phyloP scores from a whole-genome alignment of 2,329 filamentous ascomycete species.

The Ciborinia camelliae region DNA sequence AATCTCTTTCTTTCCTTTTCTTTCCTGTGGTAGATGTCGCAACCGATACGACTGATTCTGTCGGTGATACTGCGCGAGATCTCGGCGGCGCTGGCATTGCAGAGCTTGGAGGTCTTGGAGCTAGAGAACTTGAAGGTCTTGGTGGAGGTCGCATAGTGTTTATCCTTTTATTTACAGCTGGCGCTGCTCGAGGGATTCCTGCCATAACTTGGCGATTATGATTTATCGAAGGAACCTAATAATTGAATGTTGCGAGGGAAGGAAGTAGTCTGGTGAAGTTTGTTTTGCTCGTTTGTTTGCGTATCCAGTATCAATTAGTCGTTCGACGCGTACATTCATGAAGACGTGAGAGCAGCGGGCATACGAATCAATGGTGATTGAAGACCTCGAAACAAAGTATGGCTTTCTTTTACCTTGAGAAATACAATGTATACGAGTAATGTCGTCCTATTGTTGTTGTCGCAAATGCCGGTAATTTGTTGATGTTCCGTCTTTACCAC shows the following conservation, averaged over 20 bases:
- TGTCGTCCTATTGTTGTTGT: background rate
- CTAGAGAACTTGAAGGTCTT: constrained; percentile 45
- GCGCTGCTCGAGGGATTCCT: constrained; percentile 49
- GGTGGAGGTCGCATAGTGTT: constrained; percentile 51
- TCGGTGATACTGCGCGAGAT: constrained; percentile 54
- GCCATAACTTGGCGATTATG: constrained; percentile 44
- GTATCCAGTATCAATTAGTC: background rate
- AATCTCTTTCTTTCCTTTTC: constrained; percentile 87
- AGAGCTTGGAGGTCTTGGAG: constrained; percentile 36
- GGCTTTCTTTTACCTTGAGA: background rate
- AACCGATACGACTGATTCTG: constrained; percentile 63
- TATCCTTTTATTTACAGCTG: constrained; percentile 47
- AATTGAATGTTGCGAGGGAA: background rate
- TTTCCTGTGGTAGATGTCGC: constrained; percentile 51
- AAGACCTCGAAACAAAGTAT: background rate
- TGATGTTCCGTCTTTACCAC: background rate
- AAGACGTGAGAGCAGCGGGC: background rate
- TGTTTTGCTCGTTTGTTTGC: constrained; percentile 10
- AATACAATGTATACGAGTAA: too few species aligned
- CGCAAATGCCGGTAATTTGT: constrained; percentile 2
- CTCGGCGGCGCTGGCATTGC: constrained; percentile 29
- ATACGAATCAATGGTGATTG: background rate
- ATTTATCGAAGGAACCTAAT: background rate
- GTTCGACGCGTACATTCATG: background rate
- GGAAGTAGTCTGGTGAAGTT: constrained; percentile 1